Conservation (phyloP, 768 basidiomycete species). For the Cystofilobasidium ferigula region DNA sequence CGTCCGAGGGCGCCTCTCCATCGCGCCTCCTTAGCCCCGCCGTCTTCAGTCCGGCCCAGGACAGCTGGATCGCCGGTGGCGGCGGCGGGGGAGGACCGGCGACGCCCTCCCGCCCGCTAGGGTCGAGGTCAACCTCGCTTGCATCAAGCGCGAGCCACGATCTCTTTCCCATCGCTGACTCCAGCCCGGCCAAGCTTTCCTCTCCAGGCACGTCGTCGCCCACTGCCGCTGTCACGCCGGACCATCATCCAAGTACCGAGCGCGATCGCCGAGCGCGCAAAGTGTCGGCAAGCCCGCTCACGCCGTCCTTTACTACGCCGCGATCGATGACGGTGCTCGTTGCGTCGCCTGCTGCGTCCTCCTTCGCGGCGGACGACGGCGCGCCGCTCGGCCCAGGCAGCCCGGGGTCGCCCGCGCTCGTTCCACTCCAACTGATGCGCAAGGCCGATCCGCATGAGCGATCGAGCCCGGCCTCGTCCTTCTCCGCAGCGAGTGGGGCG, state of each 20-base stretch:
- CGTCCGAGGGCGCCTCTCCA: not conserved
- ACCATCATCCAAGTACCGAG: not conserved
- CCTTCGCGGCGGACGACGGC: too few relatives aligned
- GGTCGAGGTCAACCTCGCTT: not conserved
- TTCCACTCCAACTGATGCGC: constrained; percentile 19
- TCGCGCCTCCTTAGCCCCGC: not conserved
- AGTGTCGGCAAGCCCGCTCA: not conserved
- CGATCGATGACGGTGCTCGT: constrained; percentile 1
- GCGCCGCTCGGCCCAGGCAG: not conserved
- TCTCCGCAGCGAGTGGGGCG: not conserved
- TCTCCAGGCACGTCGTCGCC: not conserved
- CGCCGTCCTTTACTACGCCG: constrained; percentile 7
- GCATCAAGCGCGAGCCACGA: not conserved
- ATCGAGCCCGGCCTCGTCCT: not conserved
- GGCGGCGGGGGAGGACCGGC: not conserved
- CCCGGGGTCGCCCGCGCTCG: constrained; percentile 3
- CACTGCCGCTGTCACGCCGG: not conserved
- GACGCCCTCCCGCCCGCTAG: not conserved
- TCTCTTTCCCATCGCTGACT: not conserved
- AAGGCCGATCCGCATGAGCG: constrained; percentile 3
- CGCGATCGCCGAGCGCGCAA: constrained; percentile 1
- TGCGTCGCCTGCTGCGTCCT: not conserved
- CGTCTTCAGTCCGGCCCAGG: not conserved
- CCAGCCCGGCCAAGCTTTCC: not conserved
- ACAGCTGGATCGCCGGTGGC: not conserved